These are phyloP conservation scores for Patellifolia procumbens DNA, from an alignment of 179 eudicot genomes.

Conservation along the genomic window DNA sequence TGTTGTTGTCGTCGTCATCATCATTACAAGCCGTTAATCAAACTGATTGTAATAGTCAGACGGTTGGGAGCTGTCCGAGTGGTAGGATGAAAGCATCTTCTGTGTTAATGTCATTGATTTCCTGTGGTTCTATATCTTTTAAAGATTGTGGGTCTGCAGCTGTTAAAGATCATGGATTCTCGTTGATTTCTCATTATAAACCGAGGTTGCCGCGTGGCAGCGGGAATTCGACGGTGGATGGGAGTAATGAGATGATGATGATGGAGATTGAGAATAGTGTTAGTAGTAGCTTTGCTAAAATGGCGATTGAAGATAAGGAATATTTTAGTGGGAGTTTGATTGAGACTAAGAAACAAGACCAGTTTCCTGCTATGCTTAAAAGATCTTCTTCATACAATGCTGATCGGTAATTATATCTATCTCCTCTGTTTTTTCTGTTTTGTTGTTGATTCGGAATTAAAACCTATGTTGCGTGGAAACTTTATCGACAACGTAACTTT, in stretches of 20 bases:
- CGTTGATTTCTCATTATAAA: constrained; percentile 60
- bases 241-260: constrained; percentile 30
- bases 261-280: constrained; percentile 25
- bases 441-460: too few species aligned
- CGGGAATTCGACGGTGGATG: constrained; percentile 42
- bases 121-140: constrained; percentile 81
- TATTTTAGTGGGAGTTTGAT: constrained; percentile 91
- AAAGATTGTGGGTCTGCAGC: constrained; percentile 58
- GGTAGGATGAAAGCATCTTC: constrained; percentile 63
- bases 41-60: constrained; percentile 26
- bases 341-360: constrained; percentile 64
- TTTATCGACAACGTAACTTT: too few species aligned
- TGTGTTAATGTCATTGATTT: constrained; percentile 72
- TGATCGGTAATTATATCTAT: constrained; percentile 74
- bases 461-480: too few species aligned
- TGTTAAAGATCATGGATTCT: constrained; percentile 51
- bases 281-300: constrained; percentile 34
- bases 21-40: constrained; percentile 21
- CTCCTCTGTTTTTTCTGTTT: too few species aligned
- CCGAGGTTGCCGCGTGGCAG: constrained; percentile 69
- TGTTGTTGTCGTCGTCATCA: not conserved
- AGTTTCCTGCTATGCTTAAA: constrained; percentile 43
- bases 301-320: constrained; percentile 63
- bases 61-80: constrained; percentile 42
- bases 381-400: constrained; percentile 81